phyloP scores from a whole-genome alignment of 176 grass and related monocot species.

The Eragrostis nindensis region DNA sequence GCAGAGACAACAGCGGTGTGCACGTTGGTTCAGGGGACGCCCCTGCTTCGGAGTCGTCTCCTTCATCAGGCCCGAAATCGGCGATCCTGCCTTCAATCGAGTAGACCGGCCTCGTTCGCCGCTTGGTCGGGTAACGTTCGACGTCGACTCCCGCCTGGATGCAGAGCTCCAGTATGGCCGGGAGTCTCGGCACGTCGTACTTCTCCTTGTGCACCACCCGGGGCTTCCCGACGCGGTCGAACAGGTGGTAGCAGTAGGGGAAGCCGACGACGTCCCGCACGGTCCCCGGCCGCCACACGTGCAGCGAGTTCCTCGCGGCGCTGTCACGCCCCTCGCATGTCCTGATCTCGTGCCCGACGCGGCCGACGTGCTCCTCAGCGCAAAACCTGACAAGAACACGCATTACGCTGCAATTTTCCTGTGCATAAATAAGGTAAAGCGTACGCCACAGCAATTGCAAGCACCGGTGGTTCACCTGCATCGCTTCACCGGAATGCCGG shows the following conservation, averaged over 20 bases:
- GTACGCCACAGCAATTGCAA: too few species aligned
- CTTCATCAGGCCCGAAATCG: constrained; percentile 60
- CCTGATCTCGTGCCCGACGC: constrained; percentile 59
- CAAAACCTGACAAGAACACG: constrained; percentile 52
- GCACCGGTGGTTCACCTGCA: constrained; percentile 43
- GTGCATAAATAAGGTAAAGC: neutral
- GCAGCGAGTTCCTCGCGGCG: constrained; percentile 63
- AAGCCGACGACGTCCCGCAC: constrained; percentile 60
- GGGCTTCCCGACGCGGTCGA: constrained; percentile 61
- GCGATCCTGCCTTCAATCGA: constrained; percentile 69
- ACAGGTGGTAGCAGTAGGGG: constrained; percentile 76
- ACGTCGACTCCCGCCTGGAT: constrained; percentile 68
- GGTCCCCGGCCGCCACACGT: constrained; percentile 57
- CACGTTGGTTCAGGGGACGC: neutral
- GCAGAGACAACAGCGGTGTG: neutral
- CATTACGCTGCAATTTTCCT: neutral
- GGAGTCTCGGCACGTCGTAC: constrained; percentile 52
- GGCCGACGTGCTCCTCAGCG: constrained; percentile 59
- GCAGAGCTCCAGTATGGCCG: constrained; percentile 69
- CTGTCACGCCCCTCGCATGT: constrained; percentile 61
- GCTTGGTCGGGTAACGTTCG: constrained; percentile 57
- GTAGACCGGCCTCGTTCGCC: constrained; percentile 62
- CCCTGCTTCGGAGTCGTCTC: neutral
- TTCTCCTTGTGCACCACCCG: constrained; percentile 78
- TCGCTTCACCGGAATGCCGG: constrained; percentile 45